Base-by-base conservation (phyloP, 1,139 yeast genomes). In the Yamadazyma diddensiae region DNA sequence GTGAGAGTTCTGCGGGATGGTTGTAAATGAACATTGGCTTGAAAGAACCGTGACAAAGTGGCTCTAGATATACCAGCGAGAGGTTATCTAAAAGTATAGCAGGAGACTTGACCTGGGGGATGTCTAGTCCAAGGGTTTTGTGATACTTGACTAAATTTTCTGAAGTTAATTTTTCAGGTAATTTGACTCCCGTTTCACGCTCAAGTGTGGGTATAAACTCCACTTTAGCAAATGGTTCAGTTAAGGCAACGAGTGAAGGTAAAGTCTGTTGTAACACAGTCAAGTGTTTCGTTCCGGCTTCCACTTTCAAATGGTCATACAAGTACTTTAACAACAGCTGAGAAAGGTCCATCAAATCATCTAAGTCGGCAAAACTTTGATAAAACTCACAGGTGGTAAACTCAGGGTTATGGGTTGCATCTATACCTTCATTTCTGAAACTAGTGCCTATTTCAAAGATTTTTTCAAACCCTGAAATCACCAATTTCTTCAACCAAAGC, bases 361-460 rank as follows among this genome's bases (percentile, higher is more conserved):
- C 84, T 43, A 90, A 92, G 57, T 90, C 95, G 31, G 95, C 94
- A 55, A 84, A 92, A 16, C 96, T 94, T 65, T 87, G 90, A 64
- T 92, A 92, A 65, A 90, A 87, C 65, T 92, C 98, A 69, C 97
- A 83, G 34, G 97, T 88, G 49, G 98, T 90, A 70, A 92, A 92
- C 65, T 92, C 98, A 29, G 97, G 97, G 71, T 92, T 92, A 65
- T 92, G 98, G 34, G 97, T 88, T 79, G 86, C 77, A 63, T 92
- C 98, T 39, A 92, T 90, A 65, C 97, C 97, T 59, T 92, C 98
- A 51, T 92, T 92, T 43, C 98, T 68, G 55, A 90, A 92, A 30
- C 74, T 80, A 35, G 74, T 74, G 0, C 97, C 97, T 30, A 92
- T 76, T 52, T 92, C 98, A 58, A 78, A 92, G 5, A 92, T 80